phyloP scores from a whole-genome alignment of 306 rosid species.

The Crotalaria pallida region DNA sequence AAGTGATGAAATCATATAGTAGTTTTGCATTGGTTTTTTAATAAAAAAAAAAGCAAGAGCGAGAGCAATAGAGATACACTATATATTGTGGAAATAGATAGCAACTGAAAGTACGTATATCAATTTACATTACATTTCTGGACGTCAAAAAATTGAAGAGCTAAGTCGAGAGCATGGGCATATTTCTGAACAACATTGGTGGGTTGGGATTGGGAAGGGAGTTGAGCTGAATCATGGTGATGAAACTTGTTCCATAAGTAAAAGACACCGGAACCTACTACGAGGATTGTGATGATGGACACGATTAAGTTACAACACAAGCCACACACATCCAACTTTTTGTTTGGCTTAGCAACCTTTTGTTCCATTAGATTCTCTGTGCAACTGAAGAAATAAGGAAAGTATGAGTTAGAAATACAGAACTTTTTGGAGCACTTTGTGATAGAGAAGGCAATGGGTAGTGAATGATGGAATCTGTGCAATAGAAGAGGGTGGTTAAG shows the following conservation, averaged over 20 bases:
- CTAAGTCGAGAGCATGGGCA: constrained; percentile 36
- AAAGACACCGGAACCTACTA: constrained; percentile 29
- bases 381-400: not conserved
- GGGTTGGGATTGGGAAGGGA: not conserved
- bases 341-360: not conserved
- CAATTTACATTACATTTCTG: constrained; percentile 44
- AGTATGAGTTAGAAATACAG: not conserved
- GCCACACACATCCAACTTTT: constrained; percentile 7
- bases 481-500: not conserved
- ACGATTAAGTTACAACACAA: constrained; percentile 36
- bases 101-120: not conserved
- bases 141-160: constrained; percentile 52
- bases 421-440: not conserved
- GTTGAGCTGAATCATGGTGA: constrained; percentile 1
- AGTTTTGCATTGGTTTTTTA: too few relatives aligned
- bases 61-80: not conserved
- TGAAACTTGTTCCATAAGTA: constrained; percentile 17
- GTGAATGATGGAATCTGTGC: not conserved
- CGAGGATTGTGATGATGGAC: constrained; percentile 26
- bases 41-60: too few relatives aligned
- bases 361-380: constrained; percentile 19
- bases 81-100: not conserved
- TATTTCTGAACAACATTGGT: constrained; percentile 36
- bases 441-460: not conserved
- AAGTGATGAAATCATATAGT: too few relatives aligned